A percentile compares a stretch with the other conserved stretches of the same genome.
Evolutionary conservation across 192 early-diverging fungal species (phyloP).

Genomic region (Dissophora ornata): DNA sequence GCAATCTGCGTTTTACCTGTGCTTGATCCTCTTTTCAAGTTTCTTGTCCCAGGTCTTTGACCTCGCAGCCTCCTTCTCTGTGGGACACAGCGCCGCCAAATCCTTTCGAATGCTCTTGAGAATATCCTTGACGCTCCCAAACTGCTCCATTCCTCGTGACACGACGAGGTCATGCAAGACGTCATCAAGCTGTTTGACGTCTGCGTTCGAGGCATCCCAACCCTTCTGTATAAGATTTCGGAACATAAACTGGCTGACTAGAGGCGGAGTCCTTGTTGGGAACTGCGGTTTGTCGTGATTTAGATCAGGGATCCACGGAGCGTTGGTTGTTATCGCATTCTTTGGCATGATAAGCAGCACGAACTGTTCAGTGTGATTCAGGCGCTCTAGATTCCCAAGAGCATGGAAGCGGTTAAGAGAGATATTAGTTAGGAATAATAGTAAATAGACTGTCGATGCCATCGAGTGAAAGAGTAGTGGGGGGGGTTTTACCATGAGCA

Average conservation of each 20-base stretch:
- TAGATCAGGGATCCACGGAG: conserved; percentile 46
- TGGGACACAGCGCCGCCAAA: background rate
- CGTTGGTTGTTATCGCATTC: conserved; percentile 2
- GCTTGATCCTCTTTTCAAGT: conserved; percentile 1
- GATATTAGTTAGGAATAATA: too few species aligned
- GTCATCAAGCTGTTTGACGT: background rate
- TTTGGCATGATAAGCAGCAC: conserved; percentile 38
- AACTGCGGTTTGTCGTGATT: conserved; percentile 32
- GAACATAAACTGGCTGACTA: background rate
- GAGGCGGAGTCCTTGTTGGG: background rate
- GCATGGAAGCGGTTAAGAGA: too few species aligned
- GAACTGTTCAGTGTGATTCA: conserved; percentile 14
- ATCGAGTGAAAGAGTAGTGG: too few species aligned
- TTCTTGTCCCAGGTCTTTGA: background rate
- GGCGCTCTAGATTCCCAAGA: background rate
- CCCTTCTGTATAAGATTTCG: background rate
- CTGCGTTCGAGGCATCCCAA: background rate
- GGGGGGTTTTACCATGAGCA: conserved; percentile 19
- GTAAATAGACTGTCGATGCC: too few species aligned
- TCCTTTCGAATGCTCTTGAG: conserved; percentile 9
- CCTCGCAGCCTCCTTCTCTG: background rate
- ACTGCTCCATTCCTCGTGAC: conserved; percentile 28
- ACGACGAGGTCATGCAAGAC: background rate
- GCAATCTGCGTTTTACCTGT: conserved; percentile 12
- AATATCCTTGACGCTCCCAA: conserved; percentile 10